A percentile compares a stretch with the other conserved stretches of the same genome.
Evolutionary conservation across 495 filamentous ascomycete genomes (phyloP).

Genomic region (Penicillium psychrofluorescens): DNA sequence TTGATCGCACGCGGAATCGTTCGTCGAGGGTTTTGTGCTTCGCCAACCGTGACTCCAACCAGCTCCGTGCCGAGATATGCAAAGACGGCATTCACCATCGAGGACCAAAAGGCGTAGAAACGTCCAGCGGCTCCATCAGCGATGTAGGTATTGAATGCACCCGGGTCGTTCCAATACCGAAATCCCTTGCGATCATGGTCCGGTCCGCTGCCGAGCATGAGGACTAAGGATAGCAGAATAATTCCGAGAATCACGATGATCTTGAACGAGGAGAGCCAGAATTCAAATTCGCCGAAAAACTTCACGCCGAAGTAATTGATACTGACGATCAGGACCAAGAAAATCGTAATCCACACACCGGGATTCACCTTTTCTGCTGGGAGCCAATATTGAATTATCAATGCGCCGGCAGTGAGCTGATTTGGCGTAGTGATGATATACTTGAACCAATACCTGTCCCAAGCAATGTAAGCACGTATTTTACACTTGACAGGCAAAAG

Average conservation of each 20-base stretch:
- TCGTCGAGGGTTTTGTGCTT: constrained; percentile 68
- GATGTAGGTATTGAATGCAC: constrained; percentile 44
- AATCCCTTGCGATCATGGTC: constrained; percentile 66
- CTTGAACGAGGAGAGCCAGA: constrained; percentile 73
- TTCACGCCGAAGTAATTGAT: constrained; percentile 54
- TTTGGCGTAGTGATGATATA: constrained; percentile 74
- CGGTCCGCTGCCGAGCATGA: constrained; percentile 69
- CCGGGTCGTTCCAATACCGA: constrained; percentile 70
- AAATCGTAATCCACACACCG: constrained; percentile 49
- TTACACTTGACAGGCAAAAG: not conserved
- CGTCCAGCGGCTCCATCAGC: constrained; percentile 35
- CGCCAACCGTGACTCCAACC: constrained; percentile 62
- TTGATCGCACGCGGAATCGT: constrained; percentile 72
- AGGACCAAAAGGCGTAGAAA: constrained; percentile 74
- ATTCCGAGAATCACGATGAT: constrained; percentile 65
- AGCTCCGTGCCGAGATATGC: constrained; percentile 82
- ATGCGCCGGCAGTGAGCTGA: constrained; percentile 70
- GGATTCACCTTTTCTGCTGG: constrained; percentile 30
- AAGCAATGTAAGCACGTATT: not conserved
- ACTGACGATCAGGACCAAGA: constrained; percentile 42
- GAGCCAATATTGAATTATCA: constrained; percentile 73
- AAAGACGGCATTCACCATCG: constrained; percentile 71
- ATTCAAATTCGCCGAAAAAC: constrained; percentile 77
- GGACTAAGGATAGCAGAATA: constrained; percentile 58
- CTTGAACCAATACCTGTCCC: constrained; percentile 47